Conservation (phyloP, 2,329 filamentous ascomycete genomes). For the Nannizziopsis arthrosporioides region DNA sequence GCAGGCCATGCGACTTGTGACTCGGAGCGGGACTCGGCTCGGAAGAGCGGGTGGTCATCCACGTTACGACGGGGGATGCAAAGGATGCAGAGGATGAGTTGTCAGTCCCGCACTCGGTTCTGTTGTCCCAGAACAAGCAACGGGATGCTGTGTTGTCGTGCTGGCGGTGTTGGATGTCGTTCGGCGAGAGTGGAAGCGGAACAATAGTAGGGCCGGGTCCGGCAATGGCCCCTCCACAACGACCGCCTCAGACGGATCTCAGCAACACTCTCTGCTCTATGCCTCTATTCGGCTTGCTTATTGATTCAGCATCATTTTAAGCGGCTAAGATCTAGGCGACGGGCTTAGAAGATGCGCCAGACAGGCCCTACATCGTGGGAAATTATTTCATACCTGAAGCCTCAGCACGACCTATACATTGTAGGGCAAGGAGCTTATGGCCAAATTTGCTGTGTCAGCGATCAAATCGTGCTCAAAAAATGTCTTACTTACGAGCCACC, state of each 20-base stretch:
- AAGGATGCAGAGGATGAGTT: conserved; percentile 17
- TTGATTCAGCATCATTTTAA: too few species aligned
- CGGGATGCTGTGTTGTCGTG: neutral
- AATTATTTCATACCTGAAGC: too few species aligned
- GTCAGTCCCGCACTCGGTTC: conserved; percentile 10
- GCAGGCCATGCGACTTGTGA: conserved; percentile 7
- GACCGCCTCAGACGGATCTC: too few species aligned
- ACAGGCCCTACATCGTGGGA: too few species aligned
- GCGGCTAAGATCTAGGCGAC: too few species aligned
- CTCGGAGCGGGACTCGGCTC: neutral
- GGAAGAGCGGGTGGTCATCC: conserved; percentile 3
- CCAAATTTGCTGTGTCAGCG: neutral
- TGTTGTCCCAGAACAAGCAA: neutral
- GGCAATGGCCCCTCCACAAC: too few species aligned
- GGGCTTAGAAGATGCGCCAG: too few species aligned
- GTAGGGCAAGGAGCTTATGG: neutral
- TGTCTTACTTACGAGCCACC: neutral
- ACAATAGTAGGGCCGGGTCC: too few species aligned
- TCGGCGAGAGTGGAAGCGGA: too few species aligned
- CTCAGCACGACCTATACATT: neutral
- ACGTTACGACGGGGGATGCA: conserved; percentile 9
- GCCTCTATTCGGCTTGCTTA: too few species aligned
- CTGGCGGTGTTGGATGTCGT: neutral
- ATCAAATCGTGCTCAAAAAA: neutral
- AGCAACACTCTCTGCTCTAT: too few species aligned